Base-by-base conservation (phyloP, 2,329 filamentous ascomycete genomes). In the Nemania serpens region DNA sequence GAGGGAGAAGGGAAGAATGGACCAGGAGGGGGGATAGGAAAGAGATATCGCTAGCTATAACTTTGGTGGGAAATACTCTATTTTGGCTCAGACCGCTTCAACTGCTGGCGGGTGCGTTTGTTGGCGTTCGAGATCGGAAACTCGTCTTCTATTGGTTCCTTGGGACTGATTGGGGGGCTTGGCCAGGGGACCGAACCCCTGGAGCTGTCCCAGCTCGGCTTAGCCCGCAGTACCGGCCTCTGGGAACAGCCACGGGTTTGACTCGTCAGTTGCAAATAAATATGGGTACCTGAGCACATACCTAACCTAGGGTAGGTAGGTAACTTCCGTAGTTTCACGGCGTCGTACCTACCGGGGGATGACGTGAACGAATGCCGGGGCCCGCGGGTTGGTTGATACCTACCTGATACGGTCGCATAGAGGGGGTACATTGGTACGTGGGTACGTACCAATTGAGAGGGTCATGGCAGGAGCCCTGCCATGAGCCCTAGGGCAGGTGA, bases 21-120 rank as follows among this genome's bases (percentile, higher is more conserved):
- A n/a, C n/a, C n/a, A 11, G 41, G 11, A n/a, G n/a, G 42, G 42
- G 63, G 63, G 51, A 51, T 45, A 11, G 36, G 49, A 51, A 51
- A n/a, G 22, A 41, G 63, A 46, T 51, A 50, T 58, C 47, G 17
- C n/a, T n/a, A n/a, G n/a, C n/a, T n/a, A n/a, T n/a, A 48, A 42
- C 17, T 42, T 59, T 41, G 49, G 49, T 60, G 56, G 57, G 59
- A 53, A 48, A 58, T 51, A 56, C 62, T 67, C 58, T 65, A 64
- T 59, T 63, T 63, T 58, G 57, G 56, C 60, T 50, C 57, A 70
- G 68, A 70, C 69, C 70, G 69, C 69, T 64, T 66, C 56, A 55
- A 12, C 20, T 59, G 63, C 63, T 62, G 39, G 45, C 58, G 50
- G 54, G 59, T 47, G 59, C 63, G 51, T 39, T 39, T 39, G 36